Conservation (phyloP, 345 rosid genomes). For the Gossypium sturtianum region DNA sequence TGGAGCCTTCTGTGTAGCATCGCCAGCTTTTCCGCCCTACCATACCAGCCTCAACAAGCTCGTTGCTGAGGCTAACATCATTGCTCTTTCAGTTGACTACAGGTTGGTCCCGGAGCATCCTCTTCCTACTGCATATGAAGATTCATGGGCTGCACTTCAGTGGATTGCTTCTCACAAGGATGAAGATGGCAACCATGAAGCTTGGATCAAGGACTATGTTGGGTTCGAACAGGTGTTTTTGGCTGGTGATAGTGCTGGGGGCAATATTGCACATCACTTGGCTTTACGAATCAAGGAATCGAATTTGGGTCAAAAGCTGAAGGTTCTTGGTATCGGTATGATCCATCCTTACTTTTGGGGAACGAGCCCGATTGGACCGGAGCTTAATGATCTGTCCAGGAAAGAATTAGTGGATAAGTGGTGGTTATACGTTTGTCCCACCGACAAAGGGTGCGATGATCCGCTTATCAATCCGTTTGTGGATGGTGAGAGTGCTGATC, state of each 20-base stretch:
- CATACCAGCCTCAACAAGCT: slow-evolving; percentile 56
- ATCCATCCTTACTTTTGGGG: slow-evolving; percentile 76
- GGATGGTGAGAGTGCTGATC: slow-evolving; percentile 38
- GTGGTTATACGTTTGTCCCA: slow-evolving; percentile 72
- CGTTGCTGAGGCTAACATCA: slow-evolving; percentile 44
- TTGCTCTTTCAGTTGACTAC: slow-evolving; percentile 60
- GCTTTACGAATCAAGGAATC: slow-evolving; percentile 33
- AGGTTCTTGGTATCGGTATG: slow-evolving; percentile 59
- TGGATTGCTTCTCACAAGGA: slow-evolving; percentile 37
- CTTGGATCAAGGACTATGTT: slow-evolving; percentile 50
- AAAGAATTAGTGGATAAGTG: slow-evolving; percentile 69
- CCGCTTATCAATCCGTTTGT: slow-evolving; percentile 69
- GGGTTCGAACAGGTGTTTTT: slow-evolving; percentile 43
- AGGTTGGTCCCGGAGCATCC: slow-evolving; percentile 72
- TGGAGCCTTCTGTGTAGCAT: slow-evolving; percentile 64
- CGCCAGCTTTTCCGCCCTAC: slow-evolving; percentile 53
- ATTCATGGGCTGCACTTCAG: slow-evolving; percentile 59
- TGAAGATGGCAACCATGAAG: slow-evolving; percentile 7
- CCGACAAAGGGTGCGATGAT: slow-evolving; percentile 65
- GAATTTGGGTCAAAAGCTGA: slow-evolving; percentile 13
- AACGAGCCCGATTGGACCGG: slow-evolving; percentile 48
- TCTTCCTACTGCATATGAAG: slow-evolving; percentile 64
- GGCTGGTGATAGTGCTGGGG: slow-evolving; percentile 75
- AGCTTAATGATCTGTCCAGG: slow-evolving; percentile 31
- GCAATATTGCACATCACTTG: slow-evolving; percentile 63